Conservation (phyloP, 768 basidiomycete species). For the Lactarius evosmus region DNA sequence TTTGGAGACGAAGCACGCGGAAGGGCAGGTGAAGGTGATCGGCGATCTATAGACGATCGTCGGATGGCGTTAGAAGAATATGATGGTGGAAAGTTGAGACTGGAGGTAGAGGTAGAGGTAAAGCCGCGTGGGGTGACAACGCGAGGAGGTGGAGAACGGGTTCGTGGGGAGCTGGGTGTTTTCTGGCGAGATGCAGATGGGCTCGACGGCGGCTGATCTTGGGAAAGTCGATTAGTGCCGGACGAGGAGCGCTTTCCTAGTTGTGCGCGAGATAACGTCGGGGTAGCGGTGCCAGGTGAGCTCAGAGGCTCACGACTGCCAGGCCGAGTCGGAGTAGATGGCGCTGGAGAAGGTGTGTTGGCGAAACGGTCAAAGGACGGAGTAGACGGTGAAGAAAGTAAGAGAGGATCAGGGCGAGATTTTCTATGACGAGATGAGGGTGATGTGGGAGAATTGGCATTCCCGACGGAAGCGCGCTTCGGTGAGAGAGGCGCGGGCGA, state of each 20-base stretch:
- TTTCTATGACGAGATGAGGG: constrained; percentile 30
- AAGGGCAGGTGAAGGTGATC: constrained; percentile 43
- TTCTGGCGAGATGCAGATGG: constrained; percentile 44
- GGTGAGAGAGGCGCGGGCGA: constrained; percentile 36
- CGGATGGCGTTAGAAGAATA: constrained; percentile 34
- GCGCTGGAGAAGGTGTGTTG: constrained; percentile 10
- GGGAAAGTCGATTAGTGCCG: constrained; percentile 43
- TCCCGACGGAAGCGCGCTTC: constrained; percentile 18
- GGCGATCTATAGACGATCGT: constrained; percentile 32
- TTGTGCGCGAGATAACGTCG: constrained; percentile 40
- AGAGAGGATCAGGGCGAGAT: constrained; percentile 29
- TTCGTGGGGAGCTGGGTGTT: constrained; percentile 11
- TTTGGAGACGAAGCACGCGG: constrained; percentile 28
- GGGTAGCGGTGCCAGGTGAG: constrained; percentile 49
- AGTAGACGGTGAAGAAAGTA: constrained; percentile 26
- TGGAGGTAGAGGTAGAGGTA: constrained; percentile 49
- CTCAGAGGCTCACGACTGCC: constrained; percentile 38
- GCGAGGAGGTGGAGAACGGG: constrained; percentile 36
- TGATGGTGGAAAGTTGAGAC: constrained; percentile 37
- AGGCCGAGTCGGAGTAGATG: constrained; percentile 18
- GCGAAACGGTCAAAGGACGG: constrained; percentile 12
- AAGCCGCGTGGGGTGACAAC: constrained; percentile 45
- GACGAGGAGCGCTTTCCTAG: constrained; percentile 35
- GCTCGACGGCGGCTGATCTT: constrained; percentile 40
- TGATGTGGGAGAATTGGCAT: constrained; percentile 29